Percentiles rank a stretch among this genome's conserved stretches.
Conservation (phyloP, 2,329 filamentous ascomycete genomes). For the Stagonosporopsis vannaccii region DNA sequence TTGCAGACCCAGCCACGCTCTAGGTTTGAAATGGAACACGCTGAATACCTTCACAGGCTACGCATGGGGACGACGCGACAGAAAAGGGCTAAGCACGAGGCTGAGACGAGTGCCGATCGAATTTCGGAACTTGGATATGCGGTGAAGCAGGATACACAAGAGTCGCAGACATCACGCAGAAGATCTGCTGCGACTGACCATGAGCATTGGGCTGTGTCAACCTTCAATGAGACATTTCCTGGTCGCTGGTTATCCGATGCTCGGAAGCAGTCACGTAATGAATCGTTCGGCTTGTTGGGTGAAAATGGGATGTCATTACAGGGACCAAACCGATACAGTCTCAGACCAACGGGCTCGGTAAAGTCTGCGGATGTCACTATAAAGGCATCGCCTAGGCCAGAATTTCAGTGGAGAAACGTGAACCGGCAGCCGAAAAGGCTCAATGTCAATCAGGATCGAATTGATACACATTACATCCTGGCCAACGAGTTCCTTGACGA, state of each 20-base stretch:
- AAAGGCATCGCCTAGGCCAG: not conserved
- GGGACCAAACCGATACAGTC: not conserved
- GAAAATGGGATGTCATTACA: not conserved
- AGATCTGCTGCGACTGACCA: not conserved
- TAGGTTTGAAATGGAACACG: not conserved
- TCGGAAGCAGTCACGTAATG: not conserved
- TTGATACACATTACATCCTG: constrained; percentile 15
- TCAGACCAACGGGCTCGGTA: not conserved
- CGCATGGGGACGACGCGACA: not conserved
- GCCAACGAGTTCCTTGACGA: constrained; percentile 14
- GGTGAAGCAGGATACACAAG: not conserved
- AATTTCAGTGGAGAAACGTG: constrained; percentile 2
- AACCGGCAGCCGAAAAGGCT: not conserved
- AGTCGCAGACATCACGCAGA: not conserved
- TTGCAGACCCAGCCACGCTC: not conserved
- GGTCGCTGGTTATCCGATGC: not conserved
- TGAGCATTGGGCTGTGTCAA: not conserved
- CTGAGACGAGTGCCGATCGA: not conserved
- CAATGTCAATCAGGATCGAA: constrained; percentile 9
- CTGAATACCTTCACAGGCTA: not conserved
- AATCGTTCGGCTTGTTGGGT: not conserved
- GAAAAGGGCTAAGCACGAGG: not conserved
- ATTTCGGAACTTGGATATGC: too few species aligned
- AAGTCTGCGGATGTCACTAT: not conserved
- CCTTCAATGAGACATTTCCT: not conserved